Evolutionary conservation across 345 rosid species (phyloP).

Genomic region (Eucalyptus rudis): DNA sequence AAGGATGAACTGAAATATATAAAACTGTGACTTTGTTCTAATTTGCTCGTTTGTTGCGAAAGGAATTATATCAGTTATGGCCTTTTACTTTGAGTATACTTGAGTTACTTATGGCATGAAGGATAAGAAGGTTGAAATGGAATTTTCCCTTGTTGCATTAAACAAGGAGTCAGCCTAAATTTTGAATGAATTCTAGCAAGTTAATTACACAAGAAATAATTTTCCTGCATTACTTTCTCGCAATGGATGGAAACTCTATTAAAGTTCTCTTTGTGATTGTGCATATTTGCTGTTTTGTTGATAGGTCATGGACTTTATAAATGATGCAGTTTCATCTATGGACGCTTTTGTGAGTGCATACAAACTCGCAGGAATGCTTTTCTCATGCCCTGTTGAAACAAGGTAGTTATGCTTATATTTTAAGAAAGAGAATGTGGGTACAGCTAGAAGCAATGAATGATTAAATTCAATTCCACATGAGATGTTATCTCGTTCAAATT

Average conservation of each 20-base stretch:
- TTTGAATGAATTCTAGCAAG: neutral
- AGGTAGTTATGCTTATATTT: slow-evolving; percentile 29
- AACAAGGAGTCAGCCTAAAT: neutral
- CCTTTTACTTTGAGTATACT: neutral
- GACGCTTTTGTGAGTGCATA: slow-evolving; percentile 65
- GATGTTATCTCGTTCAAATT: neutral
- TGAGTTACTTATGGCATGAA: neutral
- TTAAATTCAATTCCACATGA: neutral
- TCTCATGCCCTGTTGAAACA: slow-evolving; percentile 57
- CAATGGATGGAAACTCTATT: neutral
- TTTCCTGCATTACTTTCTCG: neutral
- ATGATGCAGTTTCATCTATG: slow-evolving; percentile 88
- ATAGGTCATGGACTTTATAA: slow-evolving; percentile 96
- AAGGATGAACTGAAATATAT: neutral
- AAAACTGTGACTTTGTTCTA: neutral
- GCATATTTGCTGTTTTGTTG: neutral
- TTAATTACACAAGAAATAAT: neutral
- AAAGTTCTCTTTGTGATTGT: neutral
- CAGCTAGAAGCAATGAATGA: neutral
- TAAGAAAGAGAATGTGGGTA: neutral
- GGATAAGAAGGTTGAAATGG: neutral
- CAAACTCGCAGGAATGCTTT: slow-evolving; percentile 54
- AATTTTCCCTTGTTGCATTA: neutral
- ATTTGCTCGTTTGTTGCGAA: neutral
- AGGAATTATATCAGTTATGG: neutral